These are phyloP conservation scores for Wickerhamiella kazuoi DNA, from an alignment of 805 yeast species.

Conservation along the genomic window DNA sequence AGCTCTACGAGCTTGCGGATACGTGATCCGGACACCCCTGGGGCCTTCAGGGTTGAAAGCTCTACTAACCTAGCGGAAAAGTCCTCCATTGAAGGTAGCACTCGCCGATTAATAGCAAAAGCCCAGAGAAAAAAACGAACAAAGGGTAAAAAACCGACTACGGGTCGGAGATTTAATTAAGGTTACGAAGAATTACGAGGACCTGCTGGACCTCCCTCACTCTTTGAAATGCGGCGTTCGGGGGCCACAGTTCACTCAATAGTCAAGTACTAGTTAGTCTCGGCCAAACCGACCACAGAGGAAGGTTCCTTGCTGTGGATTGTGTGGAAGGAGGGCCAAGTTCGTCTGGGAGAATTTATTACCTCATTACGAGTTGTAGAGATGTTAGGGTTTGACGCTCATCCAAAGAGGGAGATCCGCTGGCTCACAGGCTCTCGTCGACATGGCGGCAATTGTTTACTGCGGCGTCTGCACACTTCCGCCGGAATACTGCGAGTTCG, in stretches of 20 bases:
- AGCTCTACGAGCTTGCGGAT: conserved; percentile 69
- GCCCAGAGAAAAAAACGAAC: background rate
- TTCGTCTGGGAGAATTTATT: too few species aligned
- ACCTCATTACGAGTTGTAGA: too few species aligned
- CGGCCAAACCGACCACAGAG: too few species aligned
- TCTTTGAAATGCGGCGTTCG: too few species aligned
- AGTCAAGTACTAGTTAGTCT: too few species aligned
- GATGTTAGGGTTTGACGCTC: too few species aligned
- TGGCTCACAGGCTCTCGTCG: background rate
- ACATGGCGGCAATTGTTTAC: conserved; percentile 2
- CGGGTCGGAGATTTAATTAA: background rate
- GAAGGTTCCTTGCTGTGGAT: too few species aligned
- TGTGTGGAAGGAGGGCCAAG: too few species aligned
- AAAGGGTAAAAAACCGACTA: background rate
- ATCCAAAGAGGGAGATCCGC: too few species aligned
- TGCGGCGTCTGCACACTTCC: conserved; percentile 7
- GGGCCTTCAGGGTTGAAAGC: conserved; percentile 28
- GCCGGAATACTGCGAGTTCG: conserved; percentile 67
- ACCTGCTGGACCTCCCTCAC: too few species aligned
- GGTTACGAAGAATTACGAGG: background rate
- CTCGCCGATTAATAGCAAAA: background rate
- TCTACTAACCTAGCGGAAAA: conserved; percentile 10
- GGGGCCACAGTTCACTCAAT: too few species aligned
- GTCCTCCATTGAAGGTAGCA: conserved; percentile 1
- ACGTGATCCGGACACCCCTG: conserved; percentile 92